These are phyloP conservation scores for Arctium minus DNA, from an alignment of 129 eudicot genomes.

Conservation along the genomic window DNA sequence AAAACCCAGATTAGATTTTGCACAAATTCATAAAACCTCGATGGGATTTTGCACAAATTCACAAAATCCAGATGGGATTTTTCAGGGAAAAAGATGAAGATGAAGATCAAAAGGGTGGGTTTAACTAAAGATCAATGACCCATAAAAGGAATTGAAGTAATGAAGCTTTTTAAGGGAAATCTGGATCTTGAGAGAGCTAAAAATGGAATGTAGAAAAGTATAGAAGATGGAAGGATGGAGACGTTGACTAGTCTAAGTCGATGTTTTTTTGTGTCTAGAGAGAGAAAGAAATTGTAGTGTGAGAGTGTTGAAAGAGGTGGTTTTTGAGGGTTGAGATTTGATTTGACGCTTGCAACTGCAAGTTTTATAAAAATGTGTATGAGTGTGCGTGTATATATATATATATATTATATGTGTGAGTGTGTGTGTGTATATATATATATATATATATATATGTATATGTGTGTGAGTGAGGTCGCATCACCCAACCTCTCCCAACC, in stretches of 20 bases:
- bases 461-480: too few relatives aligned
- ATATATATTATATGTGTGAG: too few relatives aligned
- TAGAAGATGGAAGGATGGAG: slow-evolving; percentile 14
- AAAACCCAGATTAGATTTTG: neutral
- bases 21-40: neutral
- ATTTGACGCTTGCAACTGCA: neutral
- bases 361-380: slow-evolving; percentile 1
- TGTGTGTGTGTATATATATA: too few relatives aligned
- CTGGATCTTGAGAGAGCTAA: slow-evolving; percentile 28
- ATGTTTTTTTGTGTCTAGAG: neutral
- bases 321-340: slow-evolving; percentile 6
- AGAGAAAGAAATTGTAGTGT: neutral
- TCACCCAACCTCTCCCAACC: too few relatives aligned
- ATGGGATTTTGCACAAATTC: neutral
- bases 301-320: slow-evolving; percentile 17
- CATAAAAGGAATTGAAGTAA: slow-evolving; percentile 9
- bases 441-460: too few relatives aligned
- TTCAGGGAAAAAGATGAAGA: neutral
- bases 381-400: too few relatives aligned
- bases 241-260: slow-evolving; percentile 24
- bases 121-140: slow-evolving; percentile 2
- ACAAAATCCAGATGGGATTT: neutral
- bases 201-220: slow-evolving; percentile 8
- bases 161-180: slow-evolving; percentile 12
- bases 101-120: neutral